phyloP scores from a whole-genome alignment of 805 yeast genomes.

The Barnettozyma populi region DNA sequence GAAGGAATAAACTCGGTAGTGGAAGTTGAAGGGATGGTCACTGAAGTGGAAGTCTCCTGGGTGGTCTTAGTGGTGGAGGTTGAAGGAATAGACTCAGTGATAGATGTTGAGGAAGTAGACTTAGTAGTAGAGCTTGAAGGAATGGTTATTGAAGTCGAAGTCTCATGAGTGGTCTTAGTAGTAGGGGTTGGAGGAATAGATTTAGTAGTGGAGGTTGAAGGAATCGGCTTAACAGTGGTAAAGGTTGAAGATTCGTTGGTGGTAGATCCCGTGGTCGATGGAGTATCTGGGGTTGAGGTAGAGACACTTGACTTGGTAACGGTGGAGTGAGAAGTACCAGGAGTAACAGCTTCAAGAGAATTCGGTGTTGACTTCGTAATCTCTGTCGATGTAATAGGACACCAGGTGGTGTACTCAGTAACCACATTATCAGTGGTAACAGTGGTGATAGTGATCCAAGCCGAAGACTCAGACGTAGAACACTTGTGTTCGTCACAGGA shows the following conservation, averaged over 20 bases:
- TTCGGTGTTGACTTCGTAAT: not conserved
- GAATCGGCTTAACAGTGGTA: not conserved
- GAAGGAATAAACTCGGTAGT: not conserved
- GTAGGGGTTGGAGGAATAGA: too few relatives aligned
- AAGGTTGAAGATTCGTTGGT: not conserved
- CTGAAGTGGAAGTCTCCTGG: slow-evolving; percentile 12
- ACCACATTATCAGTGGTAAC: slow-evolving; percentile 24
- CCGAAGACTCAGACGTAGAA: slow-evolving; percentile 25
- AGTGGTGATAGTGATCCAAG: slow-evolving; percentile 22
- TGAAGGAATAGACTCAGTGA: too few relatives aligned
- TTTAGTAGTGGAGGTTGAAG: not conserved
- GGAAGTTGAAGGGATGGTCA: slow-evolving; percentile 17
- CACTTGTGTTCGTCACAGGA: slow-evolving; percentile 18
- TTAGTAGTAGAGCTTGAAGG: slow-evolving; percentile 11
- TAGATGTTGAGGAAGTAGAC: not conserved
- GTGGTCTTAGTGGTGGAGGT: not conserved
- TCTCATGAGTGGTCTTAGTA: not conserved
- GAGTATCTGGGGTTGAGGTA: not conserved
- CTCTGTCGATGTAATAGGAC: slow-evolving; percentile 25
- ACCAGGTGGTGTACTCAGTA: slow-evolving; percentile 32
- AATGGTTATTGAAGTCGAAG: slow-evolving; percentile 18
- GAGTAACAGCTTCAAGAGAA: not conserved
- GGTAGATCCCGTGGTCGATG: not conserved
- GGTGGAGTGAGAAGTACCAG: not conserved
- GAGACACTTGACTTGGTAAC: not conserved